Base-by-base conservation (phyloP, 2,329 filamentous ascomycete species). In the Hypoxylon sp. region DNA sequence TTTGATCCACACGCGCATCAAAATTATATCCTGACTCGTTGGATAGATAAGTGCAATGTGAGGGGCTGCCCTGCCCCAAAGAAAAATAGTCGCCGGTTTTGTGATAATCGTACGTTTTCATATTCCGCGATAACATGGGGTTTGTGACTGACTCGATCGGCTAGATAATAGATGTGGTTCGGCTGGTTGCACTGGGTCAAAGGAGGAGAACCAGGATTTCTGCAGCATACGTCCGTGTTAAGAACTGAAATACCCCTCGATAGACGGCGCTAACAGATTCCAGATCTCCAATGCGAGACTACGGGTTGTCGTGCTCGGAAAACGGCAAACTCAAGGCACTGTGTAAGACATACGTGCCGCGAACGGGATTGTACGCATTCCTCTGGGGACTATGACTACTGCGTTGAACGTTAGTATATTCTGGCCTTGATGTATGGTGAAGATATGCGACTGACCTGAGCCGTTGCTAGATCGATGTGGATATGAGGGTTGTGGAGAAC, bases 131-230 rank as follows among this genome's bases (percentile, higher is more conserved):
- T 7, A 21, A 23, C 2, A 2, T n/a, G 19, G n/a, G 3, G 1
- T 55, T 2, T 3, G 25, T 43, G n/a, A 25, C 19, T 69, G 21
- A 69, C 50, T 25, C n/a, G 11, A 25, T 13, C 21, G 36, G 2
- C 43, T 63, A 69, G 66, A 66, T 23, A 69, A 69, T 52, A 25
- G 11, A 58, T 69, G 66, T 30, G 55, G 45, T n/a, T 48, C 38
- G 38, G 28, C 5, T 3, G 28, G 2, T 6, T 68, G 66, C 25
- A n/a, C 3, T 3, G 32, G 21, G 1, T 34, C 21, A 3, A 63
- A 55, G 52, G 32, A 28, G 10, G 9, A 32, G 17, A 36, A 19
- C 5, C 11, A 21, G 4, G n/a, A 30, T 3, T 43, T 49, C 6
- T 69, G 67, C 25, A 14, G 5, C 3, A 28, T 3, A 5, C 63